Evolutionary conservation across 2,329 filamentous ascomycete genomes (phyloP).

Genomic region (Aspergillus flavus): DNA sequence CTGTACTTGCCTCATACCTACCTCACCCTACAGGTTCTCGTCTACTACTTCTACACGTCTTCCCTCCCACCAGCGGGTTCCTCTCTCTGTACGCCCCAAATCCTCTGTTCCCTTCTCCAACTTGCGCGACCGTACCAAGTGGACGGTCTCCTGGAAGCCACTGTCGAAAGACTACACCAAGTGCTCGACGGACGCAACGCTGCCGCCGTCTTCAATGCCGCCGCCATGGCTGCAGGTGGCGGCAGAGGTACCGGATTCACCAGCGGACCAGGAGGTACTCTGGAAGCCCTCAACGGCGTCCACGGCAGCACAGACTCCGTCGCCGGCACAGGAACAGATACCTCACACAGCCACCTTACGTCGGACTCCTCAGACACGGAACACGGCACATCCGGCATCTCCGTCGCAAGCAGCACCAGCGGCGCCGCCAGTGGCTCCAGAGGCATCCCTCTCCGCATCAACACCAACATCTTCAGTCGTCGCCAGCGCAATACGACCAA

Average conservation of each 20-base stretch:
- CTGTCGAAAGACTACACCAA: constrained; percentile 86
- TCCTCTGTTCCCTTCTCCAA: constrained; percentile 91
- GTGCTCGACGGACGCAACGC: constrained; percentile 91
- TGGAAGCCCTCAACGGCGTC: constrained; percentile 45
- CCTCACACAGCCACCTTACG: constrained; percentile 34
- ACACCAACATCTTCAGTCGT: constrained; percentile 38
- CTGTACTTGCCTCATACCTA: constrained; percentile 92
- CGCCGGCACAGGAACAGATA: constrained; percentile 23
- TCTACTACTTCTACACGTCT: constrained; percentile 93
- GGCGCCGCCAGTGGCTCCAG: constrained; percentile 29
- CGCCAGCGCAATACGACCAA: constrained; percentile 25
- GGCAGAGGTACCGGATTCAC: constrained; percentile 77
- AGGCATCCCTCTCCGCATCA: constrained; percentile 42
- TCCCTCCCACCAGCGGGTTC: constrained; percentile 76
- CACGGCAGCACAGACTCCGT: constrained; percentile 29
- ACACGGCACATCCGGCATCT: constrained; percentile 32
- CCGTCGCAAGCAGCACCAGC: constrained; percentile 30
- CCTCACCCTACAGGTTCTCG: constrained; percentile 82
- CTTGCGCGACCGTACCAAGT: constrained; percentile 91
- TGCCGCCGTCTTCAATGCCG: constrained; percentile 95
- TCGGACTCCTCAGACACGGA: constrained; percentile 46
- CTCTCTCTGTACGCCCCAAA: constrained; percentile 86
- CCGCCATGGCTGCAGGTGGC: constrained; percentile 94
- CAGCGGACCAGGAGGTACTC: constrained; percentile 54
- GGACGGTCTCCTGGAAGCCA: constrained; percentile 87